Evolutionary conservation across 495 filamentous ascomycete genomes (phyloP).

Genomic region (Parachaetomium inaequale): DNA sequence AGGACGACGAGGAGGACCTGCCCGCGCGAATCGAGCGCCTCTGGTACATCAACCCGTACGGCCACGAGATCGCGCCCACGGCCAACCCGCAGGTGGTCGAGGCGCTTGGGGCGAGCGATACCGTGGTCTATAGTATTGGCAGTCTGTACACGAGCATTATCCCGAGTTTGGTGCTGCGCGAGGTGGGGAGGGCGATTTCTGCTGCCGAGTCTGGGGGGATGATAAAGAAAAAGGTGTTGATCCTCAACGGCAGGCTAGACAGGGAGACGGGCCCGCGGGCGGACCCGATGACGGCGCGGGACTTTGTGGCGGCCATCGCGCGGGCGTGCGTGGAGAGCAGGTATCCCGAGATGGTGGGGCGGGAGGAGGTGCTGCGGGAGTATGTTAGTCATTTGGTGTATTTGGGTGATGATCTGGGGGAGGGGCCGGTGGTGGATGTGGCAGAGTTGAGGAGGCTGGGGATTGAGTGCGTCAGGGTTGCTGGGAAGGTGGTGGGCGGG

Average conservation of each 20-base stretch:
- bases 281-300: constrained; percentile 61
- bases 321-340: constrained; percentile 53
- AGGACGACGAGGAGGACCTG: constrained; percentile 61
- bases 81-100: constrained; percentile 76
- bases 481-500: constrained; percentile 58
- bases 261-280: constrained; percentile 72
- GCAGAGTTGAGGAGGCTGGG: constrained; percentile 61
- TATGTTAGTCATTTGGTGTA: constrained; percentile 88
- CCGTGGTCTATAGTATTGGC: constrained; percentile 86
- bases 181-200: constrained; percentile 58
- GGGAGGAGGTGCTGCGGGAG: constrained; percentile 31
- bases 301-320: constrained; percentile 77
- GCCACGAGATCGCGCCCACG: constrained; percentile 75
- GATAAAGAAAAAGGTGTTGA: constrained; percentile 70
- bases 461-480: constrained; percentile 70
- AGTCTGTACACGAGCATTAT: constrained; percentile 78
- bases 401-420: constrained; percentile 46
- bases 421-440: constrained; percentile 66
- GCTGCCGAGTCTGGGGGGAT: constrained; percentile 19
- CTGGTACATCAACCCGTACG: constrained; percentile 98
- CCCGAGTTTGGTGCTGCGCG: constrained; percentile 66
- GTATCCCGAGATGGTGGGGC: constrained; percentile 45
- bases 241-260: constrained; percentile 78
- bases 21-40: constrained; percentile 73
- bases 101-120: constrained; percentile 57